phyloP scores from a whole-genome alignment of 108 stramenopile species.

The Aurantiochytrium sp. region DNA sequence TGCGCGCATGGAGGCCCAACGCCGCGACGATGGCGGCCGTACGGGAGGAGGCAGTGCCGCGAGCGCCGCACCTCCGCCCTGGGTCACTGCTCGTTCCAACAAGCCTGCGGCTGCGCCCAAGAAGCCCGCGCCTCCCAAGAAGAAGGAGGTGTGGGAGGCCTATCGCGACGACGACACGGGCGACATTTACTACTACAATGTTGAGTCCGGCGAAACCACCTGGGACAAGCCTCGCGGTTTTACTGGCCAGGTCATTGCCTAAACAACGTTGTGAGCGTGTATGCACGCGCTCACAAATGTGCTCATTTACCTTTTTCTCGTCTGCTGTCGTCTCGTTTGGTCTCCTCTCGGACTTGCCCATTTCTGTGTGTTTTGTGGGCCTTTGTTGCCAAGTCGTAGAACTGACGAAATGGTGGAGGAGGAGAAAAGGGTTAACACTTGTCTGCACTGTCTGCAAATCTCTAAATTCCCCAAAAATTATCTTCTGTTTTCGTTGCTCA shows the following conservation, averaged over 20 bases:
- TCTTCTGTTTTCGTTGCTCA: too few relatives aligned
- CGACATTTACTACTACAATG: constrained; percentile 20
- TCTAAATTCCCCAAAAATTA: too few relatives aligned
- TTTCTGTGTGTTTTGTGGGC: too few relatives aligned
- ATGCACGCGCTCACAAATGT: background rate
- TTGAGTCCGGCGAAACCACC: background rate
- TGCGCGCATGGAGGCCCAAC: background rate
- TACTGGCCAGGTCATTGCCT: background rate
- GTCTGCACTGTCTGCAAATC: too few relatives aligned
- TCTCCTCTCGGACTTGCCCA: too few relatives aligned
- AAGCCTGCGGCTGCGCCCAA: background rate
- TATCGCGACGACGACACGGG: constrained; percentile 16
- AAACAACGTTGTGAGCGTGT: background rate
- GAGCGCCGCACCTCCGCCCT: background rate
- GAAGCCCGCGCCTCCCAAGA: background rate
- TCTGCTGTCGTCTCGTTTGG: too few relatives aligned
- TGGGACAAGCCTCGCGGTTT: constrained; percentile 17
- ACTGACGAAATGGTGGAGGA: too few relatives aligned
- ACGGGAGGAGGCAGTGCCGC: background rate
- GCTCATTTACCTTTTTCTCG: too few relatives aligned
- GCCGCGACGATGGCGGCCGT: background rate
- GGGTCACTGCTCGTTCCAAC: background rate
- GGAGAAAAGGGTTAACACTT: too few relatives aligned
- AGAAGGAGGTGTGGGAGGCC: background rate
- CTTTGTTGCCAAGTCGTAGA: too few relatives aligned